Conservation (phyloP, 257 asterid genomes). For the Handroanthus guayacan region DNA sequence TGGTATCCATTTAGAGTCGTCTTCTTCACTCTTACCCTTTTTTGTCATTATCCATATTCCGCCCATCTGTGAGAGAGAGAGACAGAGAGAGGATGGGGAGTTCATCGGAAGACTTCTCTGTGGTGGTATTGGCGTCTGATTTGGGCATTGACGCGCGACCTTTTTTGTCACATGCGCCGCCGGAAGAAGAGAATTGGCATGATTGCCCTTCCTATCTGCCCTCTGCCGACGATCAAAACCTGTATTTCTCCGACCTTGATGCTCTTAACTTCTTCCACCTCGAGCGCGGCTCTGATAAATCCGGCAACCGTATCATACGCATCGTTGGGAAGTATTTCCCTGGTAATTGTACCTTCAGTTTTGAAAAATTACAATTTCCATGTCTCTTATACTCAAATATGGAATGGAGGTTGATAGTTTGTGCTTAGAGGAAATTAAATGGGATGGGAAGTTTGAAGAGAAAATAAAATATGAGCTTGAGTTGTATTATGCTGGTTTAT, state of each 20-base stretch:
- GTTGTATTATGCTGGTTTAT: neutral
- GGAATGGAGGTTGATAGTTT: neutral
- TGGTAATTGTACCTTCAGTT: conserved; percentile 47
- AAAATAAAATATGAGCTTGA: neutral
- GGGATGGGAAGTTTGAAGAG: neutral
- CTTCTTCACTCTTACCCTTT: too few relatives aligned
- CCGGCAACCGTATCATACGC: conserved; percentile 83
- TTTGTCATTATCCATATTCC: neutral
- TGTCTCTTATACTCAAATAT: neutral
- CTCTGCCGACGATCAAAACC: conserved; percentile 51
- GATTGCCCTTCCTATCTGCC: conserved; percentile 69
- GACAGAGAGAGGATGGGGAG: conserved; percentile 44
- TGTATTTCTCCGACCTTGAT: conserved; percentile 88
- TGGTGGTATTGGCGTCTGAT: conserved; percentile 92
- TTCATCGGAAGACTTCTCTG: conserved; percentile 77
- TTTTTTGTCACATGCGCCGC: conserved; percentile 58
- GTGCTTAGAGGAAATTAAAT: neutral
- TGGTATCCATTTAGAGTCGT: too few relatives aligned
- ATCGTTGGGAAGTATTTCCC: conserved; percentile 93
- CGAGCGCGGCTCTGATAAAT: conserved; percentile 69
- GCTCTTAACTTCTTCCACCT: conserved; percentile 79
- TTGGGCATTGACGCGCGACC: conserved; percentile 89
- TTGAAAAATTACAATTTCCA: neutral
- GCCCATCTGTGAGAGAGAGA: neutral
- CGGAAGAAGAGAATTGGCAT: conserved; percentile 73